Percentiles rank a stretch among this genome's conserved stretches.
Evolutionary conservation across 495 filamentous ascomycete species (phyloP).

Genomic region (Podospora pseudopauciseta): DNA sequence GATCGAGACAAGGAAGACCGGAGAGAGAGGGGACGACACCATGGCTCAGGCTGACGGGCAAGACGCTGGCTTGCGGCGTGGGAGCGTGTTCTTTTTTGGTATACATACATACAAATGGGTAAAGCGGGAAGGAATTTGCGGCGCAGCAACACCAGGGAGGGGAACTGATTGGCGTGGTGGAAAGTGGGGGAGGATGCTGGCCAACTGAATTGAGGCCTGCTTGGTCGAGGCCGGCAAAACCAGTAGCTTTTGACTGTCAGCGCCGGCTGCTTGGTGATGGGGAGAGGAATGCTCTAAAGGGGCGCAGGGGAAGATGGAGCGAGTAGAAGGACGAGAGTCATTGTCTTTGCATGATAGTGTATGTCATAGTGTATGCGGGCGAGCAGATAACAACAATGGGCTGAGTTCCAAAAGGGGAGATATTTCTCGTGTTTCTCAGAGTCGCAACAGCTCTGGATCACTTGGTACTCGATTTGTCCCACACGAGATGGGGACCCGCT

Average conservation of each 20-base stretch:
- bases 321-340: neutral
- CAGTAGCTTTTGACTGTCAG: neutral
- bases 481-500: neutral
- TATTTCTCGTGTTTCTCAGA: neutral
- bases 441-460: neutral
- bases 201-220: conserved; percentile 12
- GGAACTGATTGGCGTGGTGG: neutral
- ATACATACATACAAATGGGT: too few species aligned
- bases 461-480: neutral
- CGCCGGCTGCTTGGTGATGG: neutral
- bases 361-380: neutral
- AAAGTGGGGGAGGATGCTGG: neutral
- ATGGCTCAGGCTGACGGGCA: neutral
- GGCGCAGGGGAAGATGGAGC: neutral
- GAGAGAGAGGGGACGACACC: neutral
- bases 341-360: neutral
- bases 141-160: neutral
- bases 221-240: neutral
- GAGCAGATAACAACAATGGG: neutral
- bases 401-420: neutral
- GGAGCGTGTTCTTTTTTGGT: neutral
- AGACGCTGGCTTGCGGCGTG: neutral
- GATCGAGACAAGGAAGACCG: neutral
- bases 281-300: neutral
- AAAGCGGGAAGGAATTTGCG: neutral